Evolutionary conservation across 768 basidiomycete species (phyloP), one percentile per base, ranked within the genome.

Genomic region (Hypsizygus marmoreus): DNA sequence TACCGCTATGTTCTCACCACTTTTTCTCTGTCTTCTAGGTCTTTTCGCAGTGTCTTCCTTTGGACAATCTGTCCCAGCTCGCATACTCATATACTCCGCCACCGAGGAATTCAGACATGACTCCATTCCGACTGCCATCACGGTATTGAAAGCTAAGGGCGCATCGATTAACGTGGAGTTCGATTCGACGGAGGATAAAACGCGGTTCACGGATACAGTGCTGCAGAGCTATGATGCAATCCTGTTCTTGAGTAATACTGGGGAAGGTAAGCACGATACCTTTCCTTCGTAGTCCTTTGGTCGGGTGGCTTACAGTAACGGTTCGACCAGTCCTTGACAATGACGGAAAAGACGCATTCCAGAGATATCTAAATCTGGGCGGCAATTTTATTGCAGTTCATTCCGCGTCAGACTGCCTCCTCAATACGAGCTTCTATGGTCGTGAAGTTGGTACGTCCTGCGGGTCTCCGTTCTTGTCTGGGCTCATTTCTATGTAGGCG

Each of bases 351-450:
- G 63, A 68, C 1, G 85, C 86, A 1, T 73, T 90, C 43, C 77
- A 84, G 49, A 75, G 57, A 10, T 90, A 84, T 62, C 65, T 89
- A 32, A 75, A 86, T 54, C 59, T 67, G 2, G 87, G 88, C 45
- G 88, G 88, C 1, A 86, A 81, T 46, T 88, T 86, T 51, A 69
- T 86, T 29, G 87, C 75, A 2, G 69, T 89, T 24, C 88, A 90
- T 60, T 75, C 83, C 34, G 79, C 82, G 6, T 76, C 80, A 2
- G 86, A 82, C 40, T 76, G 76, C 24, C 62, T 89, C 32, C 70
- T 73, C 30, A 80, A 80, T 49, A 75, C 76, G 3, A 73, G 74
- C 0, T 84, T 79, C 55, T 89, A 77, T 56, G 70, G 69, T 13
- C 68, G 65, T 40, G 79, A 84, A 60, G 57, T 88, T 43, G 82